These are phyloP conservation scores for Arabis alpina DNA, from an alignment of 345 rosid species.

Conservation along the genomic window DNA sequence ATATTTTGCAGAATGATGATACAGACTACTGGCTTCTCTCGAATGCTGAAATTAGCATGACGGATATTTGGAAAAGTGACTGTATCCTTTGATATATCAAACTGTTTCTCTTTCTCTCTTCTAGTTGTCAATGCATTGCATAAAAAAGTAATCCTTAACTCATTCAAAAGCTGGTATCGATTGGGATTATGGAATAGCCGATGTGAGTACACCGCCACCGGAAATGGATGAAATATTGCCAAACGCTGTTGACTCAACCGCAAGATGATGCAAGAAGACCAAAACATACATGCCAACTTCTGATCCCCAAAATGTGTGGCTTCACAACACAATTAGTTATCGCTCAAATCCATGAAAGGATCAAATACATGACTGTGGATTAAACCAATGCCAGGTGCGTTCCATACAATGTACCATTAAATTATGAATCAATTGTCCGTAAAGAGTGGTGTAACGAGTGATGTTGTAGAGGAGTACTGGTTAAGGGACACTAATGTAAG, in stretches of 20 bases:
- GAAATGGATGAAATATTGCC: constrained; percentile 48
- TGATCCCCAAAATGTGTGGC: constrained; percentile 17
- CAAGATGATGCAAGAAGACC: constrained; percentile 44
- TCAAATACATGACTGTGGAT: constrained; percentile 29
- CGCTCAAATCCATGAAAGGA: constrained; percentile 27
- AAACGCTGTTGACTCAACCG: constrained; percentile 43
- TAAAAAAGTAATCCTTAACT: constrained; percentile 53
- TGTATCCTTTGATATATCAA: constrained; percentile 65
- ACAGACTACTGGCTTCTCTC: constrained; percentile 93
- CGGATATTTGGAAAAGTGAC: constrained; percentile 91
- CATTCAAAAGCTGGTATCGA: constrained; percentile 58
- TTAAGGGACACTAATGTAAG: constrained; percentile 34
- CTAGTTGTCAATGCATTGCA: constrained; percentile 4
- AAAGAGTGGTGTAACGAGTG: constrained; percentile 1
- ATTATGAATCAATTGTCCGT: constrained; percentile 31
- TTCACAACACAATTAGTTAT: constrained; percentile 6
- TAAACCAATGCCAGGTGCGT: constrained; percentile 42
- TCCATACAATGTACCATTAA: constrained; percentile 39
- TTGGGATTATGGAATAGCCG: constrained; percentile 77
- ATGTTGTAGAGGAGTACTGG: constrained; percentile 31
- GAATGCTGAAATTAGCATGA: constrained; percentile 79
- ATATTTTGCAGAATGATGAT: constrained; percentile 64
- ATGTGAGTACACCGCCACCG: constrained; percentile 59
- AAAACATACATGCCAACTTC: constrained; percentile 18
- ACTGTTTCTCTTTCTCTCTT: not conserved